Conservation (phyloP, 192 early-diverging fungal species). For the Coemansia umbellata region DNA sequence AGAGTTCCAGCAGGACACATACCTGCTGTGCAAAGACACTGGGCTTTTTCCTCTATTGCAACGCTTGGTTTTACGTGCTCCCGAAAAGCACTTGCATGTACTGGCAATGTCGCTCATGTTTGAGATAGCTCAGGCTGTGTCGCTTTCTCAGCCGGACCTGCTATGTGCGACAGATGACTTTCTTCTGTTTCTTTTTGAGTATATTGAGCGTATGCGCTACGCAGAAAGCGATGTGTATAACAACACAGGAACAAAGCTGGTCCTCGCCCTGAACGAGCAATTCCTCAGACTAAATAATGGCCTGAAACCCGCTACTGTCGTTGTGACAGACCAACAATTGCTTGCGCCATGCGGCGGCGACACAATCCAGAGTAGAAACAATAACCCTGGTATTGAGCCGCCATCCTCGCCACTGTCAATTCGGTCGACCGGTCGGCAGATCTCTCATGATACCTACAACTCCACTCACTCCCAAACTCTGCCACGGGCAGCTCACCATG, state of each 20-base stretch:
- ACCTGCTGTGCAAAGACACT: slow-evolving; percentile 39
- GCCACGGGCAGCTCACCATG: neutral
- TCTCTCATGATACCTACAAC: neutral
- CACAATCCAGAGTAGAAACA: neutral
- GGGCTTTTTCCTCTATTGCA: slow-evolving; percentile 46
- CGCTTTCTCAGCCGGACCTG: slow-evolving; percentile 31
- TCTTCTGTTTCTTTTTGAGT: slow-evolving; percentile 39
- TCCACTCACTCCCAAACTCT: neutral
- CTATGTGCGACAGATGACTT: slow-evolving; percentile 29
- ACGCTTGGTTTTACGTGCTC: slow-evolving; percentile 14
- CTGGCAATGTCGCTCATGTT: slow-evolving; percentile 52
- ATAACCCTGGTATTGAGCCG: neutral
- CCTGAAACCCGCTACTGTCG: too few species aligned
- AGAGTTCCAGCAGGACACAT: slow-evolving; percentile 44
- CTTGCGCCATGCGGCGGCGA: neutral
- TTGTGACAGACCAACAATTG: neutral
- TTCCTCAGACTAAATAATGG: slow-evolving; percentile 4
- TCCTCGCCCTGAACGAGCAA: slow-evolving; percentile 49
- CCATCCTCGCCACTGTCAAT: neutral
- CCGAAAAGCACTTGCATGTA: slow-evolving; percentile 34
- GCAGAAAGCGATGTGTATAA: slow-evolving; percentile 50
- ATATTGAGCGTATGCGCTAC: slow-evolving; percentile 48
- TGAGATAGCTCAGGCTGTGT: slow-evolving; percentile 46
- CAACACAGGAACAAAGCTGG: slow-evolving; percentile 50
- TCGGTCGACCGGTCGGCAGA: neutral